Base-by-base conservation (phyloP, 257 asterid genomes). In the Coffea eugenioides region DNA sequence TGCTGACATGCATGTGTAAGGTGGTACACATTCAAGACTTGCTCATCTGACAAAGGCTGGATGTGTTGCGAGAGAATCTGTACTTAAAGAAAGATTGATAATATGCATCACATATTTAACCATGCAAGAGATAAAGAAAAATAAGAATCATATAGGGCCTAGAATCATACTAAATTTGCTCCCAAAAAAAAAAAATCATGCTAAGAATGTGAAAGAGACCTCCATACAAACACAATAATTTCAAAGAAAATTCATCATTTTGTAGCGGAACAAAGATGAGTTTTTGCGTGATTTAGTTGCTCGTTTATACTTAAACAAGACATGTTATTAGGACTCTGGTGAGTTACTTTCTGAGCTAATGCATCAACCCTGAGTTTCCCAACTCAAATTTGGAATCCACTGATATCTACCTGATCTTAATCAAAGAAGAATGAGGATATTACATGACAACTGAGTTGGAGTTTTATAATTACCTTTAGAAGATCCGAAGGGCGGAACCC, bases 401-500 rank as follows among this genome's bases (percentile, higher is more conserved):
- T 41, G 6, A 66, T 6, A 69, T 46, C 69, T 56, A 77, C 14
- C 75, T 51, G 43, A 78, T 77, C 21, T 52, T 20, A 10, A 74
- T 23, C 21, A 31, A 59, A 65, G 20, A 45, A n/a, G 72, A 73
- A 80, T 41, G 23, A 65, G 8, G 73, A 43, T 66, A 48, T 67
- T n/a, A 39, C 52, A 20, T 36, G n/a, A 51, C 5, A 70, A 61
- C 45, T 43, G 21, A 36, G 78, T 59, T 52, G 73, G 56, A 68
- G 49, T 46, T 10, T 80, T 13, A 74, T 39, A 20, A 52, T 86
- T 76, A 93, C 98, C 97, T 90, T 90, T 71, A 95, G 87, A 82
- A 93, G 92, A 67, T 92, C 96, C 1, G 99, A 92, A 46, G 98
- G 99, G 13, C 97, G 91, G 76, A 93, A 92, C 12, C 97, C 99